A percentile compares a stretch with the other conserved stretches of the same genome.
phyloP scores from a whole-genome alignment of 1,284 basidiomycete genomes.

The Papiliotrema laurentii region DNA sequence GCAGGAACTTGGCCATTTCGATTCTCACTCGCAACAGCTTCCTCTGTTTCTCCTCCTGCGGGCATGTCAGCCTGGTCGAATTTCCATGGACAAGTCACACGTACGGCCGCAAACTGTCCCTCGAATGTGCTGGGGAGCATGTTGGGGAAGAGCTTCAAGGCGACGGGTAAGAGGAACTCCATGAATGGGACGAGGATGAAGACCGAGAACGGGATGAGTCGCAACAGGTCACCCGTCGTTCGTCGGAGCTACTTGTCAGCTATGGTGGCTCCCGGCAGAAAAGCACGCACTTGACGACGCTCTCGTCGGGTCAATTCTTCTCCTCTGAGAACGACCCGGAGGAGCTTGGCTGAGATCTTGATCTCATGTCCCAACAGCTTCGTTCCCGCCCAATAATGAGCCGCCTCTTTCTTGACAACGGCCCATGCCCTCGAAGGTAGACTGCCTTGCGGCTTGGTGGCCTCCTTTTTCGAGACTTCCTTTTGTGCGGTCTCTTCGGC shows the following conservation, averaged over 20 bases:
- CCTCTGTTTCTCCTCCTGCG: slow-evolving; percentile 90
- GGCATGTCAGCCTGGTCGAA: background rate
- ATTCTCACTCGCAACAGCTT: slow-evolving; percentile 90
- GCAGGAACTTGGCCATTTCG: slow-evolving; percentile 99
- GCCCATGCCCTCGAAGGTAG: slow-evolving; percentile 60
- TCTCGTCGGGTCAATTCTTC: slow-evolving; percentile 88
- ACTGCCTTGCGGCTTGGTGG: slow-evolving; percentile 36
- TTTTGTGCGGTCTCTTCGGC: slow-evolving; percentile 53
- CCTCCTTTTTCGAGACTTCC: slow-evolving; percentile 60
- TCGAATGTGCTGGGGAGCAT: slow-evolving; percentile 99
- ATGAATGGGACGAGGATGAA: slow-evolving; percentile 97
- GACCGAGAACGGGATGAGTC: slow-evolving; percentile 90
- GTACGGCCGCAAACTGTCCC: slow-evolving; percentile 85
- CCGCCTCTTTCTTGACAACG: slow-evolving; percentile 90
- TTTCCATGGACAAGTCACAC: slow-evolving; percentile 29
- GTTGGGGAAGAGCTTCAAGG: slow-evolving; percentile 95
- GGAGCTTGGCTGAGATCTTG: slow-evolving; percentile 78
- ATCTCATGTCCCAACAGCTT: slow-evolving; percentile 95
- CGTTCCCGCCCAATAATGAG: slow-evolving; percentile 95
- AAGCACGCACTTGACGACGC: slow-evolving; percentile 69
- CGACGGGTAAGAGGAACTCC: slow-evolving; percentile 95
- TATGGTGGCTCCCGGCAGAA: background rate
- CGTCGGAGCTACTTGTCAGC: slow-evolving; percentile 64
- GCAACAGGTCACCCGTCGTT: slow-evolving; percentile 86
- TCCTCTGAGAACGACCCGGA: slow-evolving; percentile 89